Base-by-base conservation (phyloP, 805 yeast species). In the Candida patagonica region DNA sequence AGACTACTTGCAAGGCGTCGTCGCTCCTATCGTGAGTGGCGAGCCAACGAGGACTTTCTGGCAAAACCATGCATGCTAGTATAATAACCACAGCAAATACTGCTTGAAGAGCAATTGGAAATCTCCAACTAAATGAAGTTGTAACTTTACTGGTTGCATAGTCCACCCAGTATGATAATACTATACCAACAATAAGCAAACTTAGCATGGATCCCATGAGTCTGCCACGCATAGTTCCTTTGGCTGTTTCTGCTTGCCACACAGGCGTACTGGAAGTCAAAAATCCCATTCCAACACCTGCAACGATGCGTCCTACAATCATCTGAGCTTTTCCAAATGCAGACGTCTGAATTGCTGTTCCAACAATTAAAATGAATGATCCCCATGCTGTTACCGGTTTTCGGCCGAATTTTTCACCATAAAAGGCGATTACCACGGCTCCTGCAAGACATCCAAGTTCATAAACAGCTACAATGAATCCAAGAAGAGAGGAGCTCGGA, bases 41-140 rank as follows among this genome's bases (percentile, higher is more conserved):
- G 54, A 73, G 77, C 62, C 71, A 88, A 43, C 96, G 68, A 0
- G 96, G 95, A 30, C 88, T 76, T 60, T 88, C 96, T 0, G 96
- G 96, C n/a, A 88, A 61, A 30, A 76, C 68, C 30, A 73, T 54
- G 10, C 43, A 16, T 4, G 39, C 22, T 21, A 65, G 63, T 21
- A 23, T 63, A 19, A 37, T 80, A 76, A 80, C 54, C 41, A 46
- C 21, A 5, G 51, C 40, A 25, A 48, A 47, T n/a, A 47, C 38
- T 10, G 40, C 25, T 30, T 47, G 50, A 33, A 49, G 31, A 10
- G 50, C 51, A 10, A 48, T 33, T 17, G 53, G 53, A 31, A 46
- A 36, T 26, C 49, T 37, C 50, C 51, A 49, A 13, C 26, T 21
- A 13, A 37, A 38, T 7, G 37, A 17, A 4, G 37, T 39, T 22